Conservation (phyloP, 1,284 basidiomycete genomes). For the Ustilago crameri region DNA sequence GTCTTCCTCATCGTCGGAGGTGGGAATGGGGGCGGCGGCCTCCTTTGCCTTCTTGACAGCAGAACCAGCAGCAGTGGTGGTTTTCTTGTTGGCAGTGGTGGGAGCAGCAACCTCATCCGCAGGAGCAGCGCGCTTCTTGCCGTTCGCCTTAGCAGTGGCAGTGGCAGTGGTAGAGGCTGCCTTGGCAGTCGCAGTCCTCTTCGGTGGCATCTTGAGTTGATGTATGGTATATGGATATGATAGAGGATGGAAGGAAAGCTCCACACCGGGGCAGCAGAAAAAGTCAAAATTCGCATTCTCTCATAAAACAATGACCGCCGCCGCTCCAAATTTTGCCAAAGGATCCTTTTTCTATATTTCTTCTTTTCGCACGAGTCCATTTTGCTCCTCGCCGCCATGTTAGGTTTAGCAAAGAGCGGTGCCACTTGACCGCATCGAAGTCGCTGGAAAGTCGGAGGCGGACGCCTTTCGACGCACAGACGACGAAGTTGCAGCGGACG, state of each 20-base stretch:
- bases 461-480: no score
- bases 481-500: no score
- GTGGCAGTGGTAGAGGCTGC: conserved; percentile 7
- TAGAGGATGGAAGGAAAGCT: conserved; percentile 3
- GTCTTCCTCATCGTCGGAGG: conserved; percentile 7
- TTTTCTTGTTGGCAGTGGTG: conserved; percentile 14
- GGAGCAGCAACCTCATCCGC: conserved; percentile 4
- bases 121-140: conserved; percentile 29
- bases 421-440: conserved; percentile 22
- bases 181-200: conserved; percentile 17
- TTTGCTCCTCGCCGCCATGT: conserved; percentile 4
- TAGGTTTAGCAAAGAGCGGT: conserved; percentile 4
- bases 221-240: background rate
- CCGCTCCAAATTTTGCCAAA: conserved; percentile 5
- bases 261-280: conserved; percentile 10
- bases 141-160: conserved; percentile 21
- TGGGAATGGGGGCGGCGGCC: conserved; percentile 4
- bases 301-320: no score
- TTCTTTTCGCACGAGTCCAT: conserved; percentile 39
- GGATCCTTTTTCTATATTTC: conserved; percentile 9
- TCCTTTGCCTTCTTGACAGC: conserved; percentile 18
- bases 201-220: conserved; percentile 22
- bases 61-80: conserved; percentile 7
- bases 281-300: conserved; percentile 13
- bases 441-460: conserved; percentile 38